Base-by-base conservation (phyloP, 306 rosid genomes). In the Chamaecrista fasciculata region DNA sequence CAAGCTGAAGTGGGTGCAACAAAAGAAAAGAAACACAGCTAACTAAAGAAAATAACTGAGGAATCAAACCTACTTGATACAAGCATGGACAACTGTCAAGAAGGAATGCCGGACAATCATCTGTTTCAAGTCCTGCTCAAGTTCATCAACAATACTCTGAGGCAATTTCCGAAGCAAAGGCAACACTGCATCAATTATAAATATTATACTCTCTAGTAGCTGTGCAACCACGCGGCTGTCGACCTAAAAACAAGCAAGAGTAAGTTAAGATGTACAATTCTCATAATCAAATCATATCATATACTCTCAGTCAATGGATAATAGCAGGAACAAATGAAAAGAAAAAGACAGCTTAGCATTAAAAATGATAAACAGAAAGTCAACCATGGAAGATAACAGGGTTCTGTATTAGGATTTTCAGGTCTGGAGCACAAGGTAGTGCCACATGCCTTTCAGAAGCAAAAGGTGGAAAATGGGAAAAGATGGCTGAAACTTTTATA, bases 61-160 rank as follows among this genome's bases (percentile, higher is more conserved):
- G 50, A 73, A 39, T 55, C 15, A 61, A 48, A 71, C 20, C 26
- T 88, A 94, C 99, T 89, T 94, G 89, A 94, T 88, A 85, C 96
- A 91, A 76, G 99, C 97, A 87, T 94, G 99, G 73, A 94, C 99
- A 79, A 94, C 97, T 11, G 94, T 86, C 97, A 94, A 81, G 87
- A 88, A 91, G 70, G 97, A 83, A 86, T 84, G 92, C 52, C 97
- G 86, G 69, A 87, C 85, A 79, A 91, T 94, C 99, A 94, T 91
- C 74, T 85, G 90, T 76, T 85, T 91, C 86, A 94, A 79, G 81
- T 94, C 99, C 75, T 88, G 96, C 71, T 88, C 95, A 18, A 94
- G 96, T 75, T 94, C 99, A 67, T 91, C 97, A 76, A 85, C 84
- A 81, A 87, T 89, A 80, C 75, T 87, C 50, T 70, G 80, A 53